These are phyloP conservation scores for Amanita polypyramis DNA, from an alignment of 768 basidiomycete genomes.

Conservation along the genomic window DNA sequence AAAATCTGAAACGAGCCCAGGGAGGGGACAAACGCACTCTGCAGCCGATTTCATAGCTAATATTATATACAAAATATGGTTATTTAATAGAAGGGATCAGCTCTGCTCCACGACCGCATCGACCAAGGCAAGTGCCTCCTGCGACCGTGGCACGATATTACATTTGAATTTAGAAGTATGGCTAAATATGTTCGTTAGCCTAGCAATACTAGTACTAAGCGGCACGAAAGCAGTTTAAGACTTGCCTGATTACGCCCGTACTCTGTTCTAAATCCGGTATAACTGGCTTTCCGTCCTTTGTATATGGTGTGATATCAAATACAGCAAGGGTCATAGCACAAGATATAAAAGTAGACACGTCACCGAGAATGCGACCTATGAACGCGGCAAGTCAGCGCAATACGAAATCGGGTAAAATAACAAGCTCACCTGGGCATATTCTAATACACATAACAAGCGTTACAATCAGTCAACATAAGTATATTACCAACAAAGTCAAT, in stretches of 20 bases:
- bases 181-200: too few relatives aligned
- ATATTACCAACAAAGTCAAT: too few relatives aligned
- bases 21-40: neutral
- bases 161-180: conserved; percentile 19
- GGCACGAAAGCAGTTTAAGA: neutral
- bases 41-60: neutral
- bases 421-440: conserved; percentile 27
- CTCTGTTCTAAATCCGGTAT: conserved; percentile 30
- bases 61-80: neutral
- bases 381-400: neutral
- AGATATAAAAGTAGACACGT: conserved; percentile 30
- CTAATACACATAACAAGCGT: conserved; percentile 10
- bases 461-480: neutral
- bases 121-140: conserved; percentile 14
- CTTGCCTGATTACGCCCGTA: conserved; percentile 36
- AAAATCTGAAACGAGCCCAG: neutral
- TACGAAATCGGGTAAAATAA: too few relatives aligned
- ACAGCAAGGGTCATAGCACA: conserved; percentile 30
- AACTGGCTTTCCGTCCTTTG: conserved; percentile 16
- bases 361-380: conserved; percentile 22
- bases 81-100: neutral
- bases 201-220: too few relatives aligned
- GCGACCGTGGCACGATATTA: conserved; percentile 16
- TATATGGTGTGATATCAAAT: conserved; percentile 25
- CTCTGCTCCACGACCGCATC: neutral